Evolutionary conservation across 805 yeast species (phyloP), one percentile per base, ranked within the genome.

Genomic region (Candida sphagnicola): DNA sequence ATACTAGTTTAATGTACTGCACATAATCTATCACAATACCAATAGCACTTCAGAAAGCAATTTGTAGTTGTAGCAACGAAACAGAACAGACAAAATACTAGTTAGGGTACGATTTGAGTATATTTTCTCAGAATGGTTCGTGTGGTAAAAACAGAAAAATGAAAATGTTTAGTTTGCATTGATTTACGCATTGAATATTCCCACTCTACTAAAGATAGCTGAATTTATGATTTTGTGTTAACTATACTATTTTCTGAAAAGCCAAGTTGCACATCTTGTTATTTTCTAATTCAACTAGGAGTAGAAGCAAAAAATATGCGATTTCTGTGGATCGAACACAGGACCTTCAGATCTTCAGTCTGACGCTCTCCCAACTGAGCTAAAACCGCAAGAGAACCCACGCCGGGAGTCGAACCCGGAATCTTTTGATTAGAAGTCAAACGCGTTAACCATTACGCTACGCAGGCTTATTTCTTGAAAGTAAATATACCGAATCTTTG

Each of bases 271-370:
- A n/a, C n/a, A n/a, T n/a, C n/a, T n/a, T n/a, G n/a, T n/a, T n/a
- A n/a, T n/a, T n/a, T n/a, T n/a, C n/a, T n/a, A n/a, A n/a, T n/a
- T n/a, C n/a, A n/a, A n/a, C n/a, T n/a, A n/a, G n/a, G n/a, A n/a
- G n/a, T n/a, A n/a, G 24, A 21, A 10, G 24, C 24, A 53, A 56
- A 61, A 53, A 47, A 37, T 38, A 50, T 75, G 81, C 81, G 78
- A 73, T 61, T 74, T 75, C 77, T 79, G 86, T 78, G 87, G 86
- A 78, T 81, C 82, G 87, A 82, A 82, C 86, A 78, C 86, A 78
- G 82, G 85, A 80, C 88, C 87, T 82, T 75, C 85, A 80, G 85
- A 80, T 80, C 35, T 31, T 31, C 35, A 31, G 35, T 31, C 35
- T 31, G 35, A 31, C 35, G 33, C 33, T 30, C 33, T 30, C 33